Base-by-base conservation (phyloP, 208 protist species). In the Porcisia hertigi region DNA sequence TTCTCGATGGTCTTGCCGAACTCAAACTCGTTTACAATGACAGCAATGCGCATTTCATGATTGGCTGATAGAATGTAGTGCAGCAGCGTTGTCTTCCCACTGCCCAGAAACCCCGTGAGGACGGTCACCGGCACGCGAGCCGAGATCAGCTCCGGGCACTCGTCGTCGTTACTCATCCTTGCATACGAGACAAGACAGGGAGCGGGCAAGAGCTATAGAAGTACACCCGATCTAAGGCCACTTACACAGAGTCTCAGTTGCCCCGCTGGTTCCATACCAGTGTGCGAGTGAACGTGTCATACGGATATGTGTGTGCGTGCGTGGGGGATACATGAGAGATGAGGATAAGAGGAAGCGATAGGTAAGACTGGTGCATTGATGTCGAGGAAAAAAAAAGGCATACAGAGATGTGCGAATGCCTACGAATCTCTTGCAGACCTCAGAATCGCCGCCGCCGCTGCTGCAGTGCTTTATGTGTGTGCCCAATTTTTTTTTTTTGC, bases 11-110 rank as follows among this genome's bases (percentile, higher is more conserved):
- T 90, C 77, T 91, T 94, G 66, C 94, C 94, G 77, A 97, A 96
- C 77, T 96, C 94, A 71, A 97, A 97, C 76, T 98, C 96, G 76
- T 98, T 98, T 52, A 97, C 92, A 74, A 99, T 98, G 39, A 99
- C 97, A 23, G 97, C 97, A 69, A 99, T 98, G 5, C 86, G 79
- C 69, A 96, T 80, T 41, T 93, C 73, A 74, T 98, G 94, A 65
- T 97, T 80, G 6, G 90, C 84, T 0, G 85, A 97, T 20, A 99
- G 88, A 41, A 99, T 87, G 78, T 98, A 91, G 76, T 98, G 96
- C 16, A 98, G 78, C 54, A 98, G 87, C 41, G 97, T 98, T 39
- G 95, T 98, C 81, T 98, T 98, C 54, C 97, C 94, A 53, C 94
- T 96, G 8, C 97, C 97, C 0, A 98, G 88, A 79, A 98, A 98